Evolutionary conservation across 768 basidiomycete species (phyloP).

Genomic region (Kwoniella sp.): DNA sequence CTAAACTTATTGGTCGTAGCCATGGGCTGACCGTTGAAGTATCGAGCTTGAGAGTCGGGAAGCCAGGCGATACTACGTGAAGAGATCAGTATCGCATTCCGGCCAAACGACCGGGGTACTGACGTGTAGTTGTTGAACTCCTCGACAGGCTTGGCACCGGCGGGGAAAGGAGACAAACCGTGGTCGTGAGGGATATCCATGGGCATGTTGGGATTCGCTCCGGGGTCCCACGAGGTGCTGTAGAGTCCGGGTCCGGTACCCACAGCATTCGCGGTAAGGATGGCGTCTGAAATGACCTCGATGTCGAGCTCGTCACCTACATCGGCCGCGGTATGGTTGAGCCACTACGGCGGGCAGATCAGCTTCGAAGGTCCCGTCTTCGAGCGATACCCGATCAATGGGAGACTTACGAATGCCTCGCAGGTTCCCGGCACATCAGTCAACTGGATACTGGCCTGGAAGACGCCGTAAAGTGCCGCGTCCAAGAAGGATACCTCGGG

Average conservation of each 20-base stretch:
- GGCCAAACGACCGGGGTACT: background rate
- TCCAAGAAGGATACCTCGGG: constrained; percentile 5
- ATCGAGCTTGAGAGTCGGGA: constrained; percentile 7
- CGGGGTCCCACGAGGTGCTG: background rate
- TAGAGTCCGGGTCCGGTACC: background rate
- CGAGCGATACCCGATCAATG: background rate
- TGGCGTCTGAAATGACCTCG: background rate
- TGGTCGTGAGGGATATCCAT: background rate
- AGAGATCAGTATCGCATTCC: no score
- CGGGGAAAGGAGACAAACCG: background rate
- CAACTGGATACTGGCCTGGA: constrained; percentile 8
- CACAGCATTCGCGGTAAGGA: background rate
- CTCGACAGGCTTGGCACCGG: background rate
- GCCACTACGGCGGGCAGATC: constrained; percentile 2
- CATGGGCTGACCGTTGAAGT: constrained; percentile 4
- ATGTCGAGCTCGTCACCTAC: constrained; percentile 9
- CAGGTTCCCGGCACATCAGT: constrained; percentile 1
- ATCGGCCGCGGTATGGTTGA: constrained; percentile 4
- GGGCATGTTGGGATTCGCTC: background rate
- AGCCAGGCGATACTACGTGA: constrained; percentile 20
- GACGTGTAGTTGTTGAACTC: constrained; percentile 11
- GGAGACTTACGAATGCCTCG: constrained; percentile 7
- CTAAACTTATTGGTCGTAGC: background rate
- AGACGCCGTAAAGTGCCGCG: constrained; percentile 4
- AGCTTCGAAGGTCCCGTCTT: background rate